Evolutionary conservation across 495 filamentous ascomycete species (phyloP), one percentile per base, ranked within the genome.

Genomic region (Apodospora peruviana): DNA sequence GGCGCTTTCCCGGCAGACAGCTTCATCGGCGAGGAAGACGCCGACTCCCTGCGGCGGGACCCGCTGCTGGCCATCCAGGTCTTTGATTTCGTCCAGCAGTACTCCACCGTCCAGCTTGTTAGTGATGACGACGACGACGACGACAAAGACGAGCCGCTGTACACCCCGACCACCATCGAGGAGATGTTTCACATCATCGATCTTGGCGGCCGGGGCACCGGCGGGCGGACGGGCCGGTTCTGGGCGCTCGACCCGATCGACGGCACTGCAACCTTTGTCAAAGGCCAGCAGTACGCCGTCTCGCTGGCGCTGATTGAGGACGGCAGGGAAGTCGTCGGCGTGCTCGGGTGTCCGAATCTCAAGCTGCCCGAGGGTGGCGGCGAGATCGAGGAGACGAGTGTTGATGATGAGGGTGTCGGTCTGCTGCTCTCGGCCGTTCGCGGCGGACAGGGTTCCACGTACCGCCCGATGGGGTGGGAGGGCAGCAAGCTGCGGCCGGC

Each of bases 181-280:
- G 78, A 82, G 48, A 74, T 83, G 73, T 65, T 83, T 2, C 47
- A 67, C 10, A 22, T 75, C 3, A 82, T 83, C 43, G 81, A 83
- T 49, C 60, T 78, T 4, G 81, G 80, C 7, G 75, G 69, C 1
- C 58, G 57, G 23, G 71, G 69, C 1, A 52, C 47, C 1, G 70
- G 72, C 24, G 68, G 64, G 0, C 54, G 51, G 5, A 58, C 56
- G 1, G 65, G 65, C 1, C 63, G 76, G n/a, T 63, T 74, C 17
- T 84, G 81, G 81, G 72, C 75, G 7, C 58, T 84, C 18, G 81
- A 84, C 55, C 81, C 81, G 1, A 75, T 84, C 11, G 81, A 84
- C 44, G 81, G 81, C 24, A 84, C 81, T 3, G 73, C 71, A 2
- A 73, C 74, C 4, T 84, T 78, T 48, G 70, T 84, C 43, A 60